Evolutionary conservation across 768 basidiomycete species (phyloP), one percentile per base, ranked within the genome.

Genomic region (Amylocystis lapponica): DNA sequence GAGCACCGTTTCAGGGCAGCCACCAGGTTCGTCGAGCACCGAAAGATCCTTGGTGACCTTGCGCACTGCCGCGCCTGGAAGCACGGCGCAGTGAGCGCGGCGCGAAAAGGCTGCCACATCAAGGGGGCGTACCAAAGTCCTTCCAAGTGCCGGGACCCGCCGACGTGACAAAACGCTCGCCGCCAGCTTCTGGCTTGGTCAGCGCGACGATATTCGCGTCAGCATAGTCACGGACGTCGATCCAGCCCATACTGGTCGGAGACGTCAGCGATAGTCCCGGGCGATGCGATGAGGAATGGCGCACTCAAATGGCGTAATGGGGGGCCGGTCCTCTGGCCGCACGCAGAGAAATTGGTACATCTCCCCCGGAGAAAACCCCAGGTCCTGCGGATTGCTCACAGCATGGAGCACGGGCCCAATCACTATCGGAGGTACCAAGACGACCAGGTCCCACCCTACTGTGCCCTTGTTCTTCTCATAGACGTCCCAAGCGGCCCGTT

Each of bases 181-280:
- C 65, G 6, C 55, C 61, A 3, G 70, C 70, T 26, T 58, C 60
- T 5, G 56, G 51, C 16, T 54, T 54, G 26, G 54, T 27, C 36
- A 66, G 39, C 7, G 62, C 57, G 10, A 60, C 51, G 23, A 57
- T 52, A 35, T 67, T 64, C 2, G 61, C 52, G 12, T 41, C 17
- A 0, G 62, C 65, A 13, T 65, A 51, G 45, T 69, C 67, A 10
- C 67, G 54, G 14, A 68, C 67, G 47, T 69, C 67, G 29, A 66
- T 56, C 45, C 59, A 64, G 32, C 38, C 36, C 26, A 33, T 19
- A 11, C 30, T 32, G n/a, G n/a, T n/a, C n/a, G n/a, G n/a, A n/a
- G n/a, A n/a, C n/a, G n/a, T n/a, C n/a, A n/a, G n/a, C n/a, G n/a
- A n/a, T n/a, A n/a, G n/a, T n/a, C n/a, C n/a, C n/a, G n/a, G n/a